These are phyloP conservation scores for Helotiales sp. DNA, from an alignment of 2,329 filamentous ascomycete genomes.

Conservation along the genomic window DNA sequence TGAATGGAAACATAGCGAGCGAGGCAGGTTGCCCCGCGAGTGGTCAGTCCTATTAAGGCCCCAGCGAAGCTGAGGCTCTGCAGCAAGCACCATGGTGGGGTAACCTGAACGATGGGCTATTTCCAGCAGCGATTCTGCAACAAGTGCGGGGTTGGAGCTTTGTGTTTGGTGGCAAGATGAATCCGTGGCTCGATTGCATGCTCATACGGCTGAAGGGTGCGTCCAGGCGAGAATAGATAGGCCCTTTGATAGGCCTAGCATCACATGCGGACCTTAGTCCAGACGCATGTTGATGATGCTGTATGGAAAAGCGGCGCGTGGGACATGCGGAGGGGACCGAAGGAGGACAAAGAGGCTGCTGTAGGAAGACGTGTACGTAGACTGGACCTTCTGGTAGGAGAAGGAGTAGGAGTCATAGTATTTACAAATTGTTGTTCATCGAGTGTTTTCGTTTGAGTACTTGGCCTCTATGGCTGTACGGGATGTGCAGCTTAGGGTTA, in stretches of 20 bases:
- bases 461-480: too few species aligned
- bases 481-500: too few species aligned
- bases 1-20: not conserved
- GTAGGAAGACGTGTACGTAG: not conserved
- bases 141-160: conserved; percentile 6
- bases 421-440: not conserved
- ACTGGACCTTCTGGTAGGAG: not conserved
- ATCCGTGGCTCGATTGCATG: conserved; percentile 1
- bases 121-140: not conserved
- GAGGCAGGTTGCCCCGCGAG: conserved; percentile 11
- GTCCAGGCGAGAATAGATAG: conserved; percentile 7
- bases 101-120: conserved; percentile 12
- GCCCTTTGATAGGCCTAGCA: conserved; percentile 8
- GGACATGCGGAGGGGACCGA: conserved; percentile 17
- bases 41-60: not conserved
- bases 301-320: conserved; percentile 18
- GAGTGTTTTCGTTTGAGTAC: not conserved
- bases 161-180: not conserved
- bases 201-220: conserved; percentile 12
- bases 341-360: conserved; percentile 7
- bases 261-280: conserved; percentile 11
- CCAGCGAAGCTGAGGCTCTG: conserved; percentile 23
- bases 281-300: not conserved
- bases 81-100: conserved; percentile 16
- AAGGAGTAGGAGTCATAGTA: not conserved